These are phyloP conservation scores for Clonostachys chloroleuca DNA, from an alignment of 2,329 filamentous ascomycete genomes.

Conservation along the genomic window DNA sequence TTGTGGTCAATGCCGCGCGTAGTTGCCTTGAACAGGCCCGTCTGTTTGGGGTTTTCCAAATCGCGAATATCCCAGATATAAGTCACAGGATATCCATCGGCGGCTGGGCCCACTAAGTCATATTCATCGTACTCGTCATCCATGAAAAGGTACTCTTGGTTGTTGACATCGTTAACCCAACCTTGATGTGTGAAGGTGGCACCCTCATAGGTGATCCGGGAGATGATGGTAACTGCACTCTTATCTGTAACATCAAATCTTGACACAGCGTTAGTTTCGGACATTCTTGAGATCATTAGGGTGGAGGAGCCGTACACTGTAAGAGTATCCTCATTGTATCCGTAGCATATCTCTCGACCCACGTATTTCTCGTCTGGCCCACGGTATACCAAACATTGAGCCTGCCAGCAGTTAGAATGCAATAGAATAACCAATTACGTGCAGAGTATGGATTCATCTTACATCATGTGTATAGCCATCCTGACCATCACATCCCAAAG, in stretches of 20 bases:
- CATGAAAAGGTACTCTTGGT: constrained; percentile 34
- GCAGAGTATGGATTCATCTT: too few species aligned
- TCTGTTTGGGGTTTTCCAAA: constrained; percentile 14
- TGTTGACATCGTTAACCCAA: constrained; percentile 39
- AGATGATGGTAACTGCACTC: constrained; percentile 36
- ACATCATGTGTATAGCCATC: constrained; percentile 54
- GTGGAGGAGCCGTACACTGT: constrained; percentile 29
- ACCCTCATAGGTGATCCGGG: constrained; percentile 49
- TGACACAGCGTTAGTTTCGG: too few species aligned
- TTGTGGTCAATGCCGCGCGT: constrained; percentile 37
- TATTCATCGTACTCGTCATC: constrained; percentile 47
- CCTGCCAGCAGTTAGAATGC: too few species aligned
- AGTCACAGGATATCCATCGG: constrained; percentile 36
- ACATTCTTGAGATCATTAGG: too few species aligned
- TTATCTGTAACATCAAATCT: constrained; percentile 39
- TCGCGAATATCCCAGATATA: constrained; percentile 43
- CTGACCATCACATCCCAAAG: constrained; percentile 41
- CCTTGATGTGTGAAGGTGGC: constrained; percentile 54
- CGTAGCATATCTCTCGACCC: constrained; percentile 46
- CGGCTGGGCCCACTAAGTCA: constrained; percentile 26
- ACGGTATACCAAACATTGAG: constrained; percentile 48
- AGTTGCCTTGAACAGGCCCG: constrained; percentile 32
- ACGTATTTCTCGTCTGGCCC: constrained; percentile 39
- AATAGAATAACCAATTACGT: too few species aligned
- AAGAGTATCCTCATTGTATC: constrained; percentile 46